Conservation (phyloP, 495 filamentous ascomycete species). For the Pyronema omphalodes region DNA sequence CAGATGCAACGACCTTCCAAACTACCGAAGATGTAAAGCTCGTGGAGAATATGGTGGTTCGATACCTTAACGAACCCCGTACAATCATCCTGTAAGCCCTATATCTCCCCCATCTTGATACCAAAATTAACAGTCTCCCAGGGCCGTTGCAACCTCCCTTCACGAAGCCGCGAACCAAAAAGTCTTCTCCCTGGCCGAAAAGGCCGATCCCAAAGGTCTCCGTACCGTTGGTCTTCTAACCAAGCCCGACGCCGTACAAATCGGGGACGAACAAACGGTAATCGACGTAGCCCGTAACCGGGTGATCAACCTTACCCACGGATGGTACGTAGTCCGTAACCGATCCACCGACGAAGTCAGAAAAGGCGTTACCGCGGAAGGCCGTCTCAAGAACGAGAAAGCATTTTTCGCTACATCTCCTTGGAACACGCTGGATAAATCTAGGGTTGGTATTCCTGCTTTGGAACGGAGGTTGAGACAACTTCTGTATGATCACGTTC, state of each 20-base stretch:
- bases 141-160: constrained; percentile 22
- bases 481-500: constrained; percentile 18
- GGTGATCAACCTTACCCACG: constrained; percentile 28
- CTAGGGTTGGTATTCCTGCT: constrained; percentile 24
- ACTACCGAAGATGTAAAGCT: constrained; percentile 25
- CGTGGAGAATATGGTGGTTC: constrained; percentile 27
- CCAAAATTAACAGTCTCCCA: too few species aligned
- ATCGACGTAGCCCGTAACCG: constrained; percentile 23
- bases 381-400: constrained; percentile 25
- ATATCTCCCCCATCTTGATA: not conserved
- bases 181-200: constrained; percentile 24
- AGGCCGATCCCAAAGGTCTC: constrained; percentile 22
- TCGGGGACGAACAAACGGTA: constrained; percentile 25
- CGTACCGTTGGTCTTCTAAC: constrained; percentile 33
- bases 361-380: constrained; percentile 14
- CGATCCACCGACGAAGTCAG: constrained; percentile 30
- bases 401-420: constrained; percentile 27
- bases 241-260: constrained; percentile 29
- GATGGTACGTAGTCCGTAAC: constrained; percentile 37
- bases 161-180: constrained; percentile 24
- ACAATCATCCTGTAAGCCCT: constrained; percentile 30
- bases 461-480: constrained; percentile 3
- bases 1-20: constrained; percentile 24
- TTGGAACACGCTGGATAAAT: constrained; percentile 25
- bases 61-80: constrained; percentile 30